phyloP scores from a whole-genome alignment of 2,329 filamentous ascomycete species.

The Cadophora malorum region DNA sequence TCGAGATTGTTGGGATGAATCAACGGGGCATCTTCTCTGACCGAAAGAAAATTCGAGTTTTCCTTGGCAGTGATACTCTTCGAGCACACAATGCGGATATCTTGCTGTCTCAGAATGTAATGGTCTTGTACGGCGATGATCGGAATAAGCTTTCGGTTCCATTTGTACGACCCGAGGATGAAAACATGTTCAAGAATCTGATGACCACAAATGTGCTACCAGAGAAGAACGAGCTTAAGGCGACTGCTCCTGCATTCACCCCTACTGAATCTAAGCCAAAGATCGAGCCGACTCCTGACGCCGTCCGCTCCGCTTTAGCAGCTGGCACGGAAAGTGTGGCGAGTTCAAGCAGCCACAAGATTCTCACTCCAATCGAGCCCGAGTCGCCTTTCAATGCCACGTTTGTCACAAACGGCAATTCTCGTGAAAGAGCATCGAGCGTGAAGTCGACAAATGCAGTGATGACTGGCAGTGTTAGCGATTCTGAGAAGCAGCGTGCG shows the following conservation, averaged over 20 bases:
- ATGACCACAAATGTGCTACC: slow-evolving; percentile 64
- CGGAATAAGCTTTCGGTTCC: slow-evolving; percentile 88
- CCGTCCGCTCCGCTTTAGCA: slow-evolving; percentile 26
- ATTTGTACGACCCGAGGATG: slow-evolving; percentile 90
- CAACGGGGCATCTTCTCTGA: slow-evolving; percentile 55
- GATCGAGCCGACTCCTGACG: slow-evolving; percentile 28
- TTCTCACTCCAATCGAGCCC: slow-evolving; percentile 27
- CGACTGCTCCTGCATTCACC: slow-evolving; percentile 43
- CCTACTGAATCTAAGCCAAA: slow-evolving; percentile 41
- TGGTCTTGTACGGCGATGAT: slow-evolving; percentile 87
- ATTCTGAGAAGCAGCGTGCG: slow-evolving; percentile 32
- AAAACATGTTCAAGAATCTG: slow-evolving; percentile 78
- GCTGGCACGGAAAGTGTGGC: slow-evolving; percentile 23
- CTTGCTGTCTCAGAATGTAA: slow-evolving; percentile 87
- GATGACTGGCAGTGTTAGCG: slow-evolving; percentile 30
- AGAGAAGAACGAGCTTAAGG: slow-evolving; percentile 64
- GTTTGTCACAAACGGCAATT: slow-evolving; percentile 27
- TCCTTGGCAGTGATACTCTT: slow-evolving; percentile 88
- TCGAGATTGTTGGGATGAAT: slow-evolving; percentile 71
- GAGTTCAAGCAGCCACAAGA: slow-evolving; percentile 25
- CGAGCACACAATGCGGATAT: slow-evolving; percentile 88
- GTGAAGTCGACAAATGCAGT: slow-evolving; percentile 28
- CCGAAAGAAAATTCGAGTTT: slow-evolving; percentile 77
- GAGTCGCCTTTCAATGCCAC: slow-evolving; percentile 32
- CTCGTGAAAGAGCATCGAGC: slow-evolving; percentile 30